A percentile compares a stretch with the other conserved stretches of the same genome.
Conservation (phyloP, 352 stramenopile genomes). For the Phytopythium cucurbitacearum region DNA sequence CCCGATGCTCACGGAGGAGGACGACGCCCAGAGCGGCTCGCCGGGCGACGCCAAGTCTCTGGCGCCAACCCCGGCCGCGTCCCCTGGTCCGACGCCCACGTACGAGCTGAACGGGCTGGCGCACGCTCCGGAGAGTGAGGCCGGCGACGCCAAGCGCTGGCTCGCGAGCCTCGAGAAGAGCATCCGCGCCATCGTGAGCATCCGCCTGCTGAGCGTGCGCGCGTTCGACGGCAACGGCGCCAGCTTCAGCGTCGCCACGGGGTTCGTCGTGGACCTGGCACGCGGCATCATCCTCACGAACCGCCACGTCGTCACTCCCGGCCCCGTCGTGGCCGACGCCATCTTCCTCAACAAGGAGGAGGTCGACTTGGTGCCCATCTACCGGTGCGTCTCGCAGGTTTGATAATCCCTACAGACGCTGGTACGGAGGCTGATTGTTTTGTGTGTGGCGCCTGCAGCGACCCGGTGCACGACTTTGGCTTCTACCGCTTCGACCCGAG, state of each 20-base stretch:
- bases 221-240: constrained; percentile 87
- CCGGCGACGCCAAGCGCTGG: constrained; percentile 67
- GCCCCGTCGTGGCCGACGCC: constrained; percentile 85
- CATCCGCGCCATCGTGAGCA: constrained; percentile 84
- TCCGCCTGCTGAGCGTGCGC: constrained; percentile 80
- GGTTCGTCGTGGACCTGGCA: constrained; percentile 89
- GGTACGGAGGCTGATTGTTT: neutral
- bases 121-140: constrained; percentile 2
- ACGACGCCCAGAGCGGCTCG: neutral
- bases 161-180: constrained; percentile 58
- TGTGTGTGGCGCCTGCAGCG: constrained; percentile 20
- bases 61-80: neutral
- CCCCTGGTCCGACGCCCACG: neutral
- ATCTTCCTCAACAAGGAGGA: constrained; percentile 94
- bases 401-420: neutral
- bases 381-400: constrained; percentile 33
- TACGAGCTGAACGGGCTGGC: neutral
- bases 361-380: constrained; percentile 87
- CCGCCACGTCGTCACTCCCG: constrained; percentile 88
- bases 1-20: constrained; percentile 7
- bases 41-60: neutral
- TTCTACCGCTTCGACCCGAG: constrained; percentile 88
- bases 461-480: constrained; percentile 92
- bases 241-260: constrained; percentile 86
- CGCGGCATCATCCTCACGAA: constrained; percentile 91